A percentile compares a stretch with the other conserved stretches of the same genome.
Evolutionary conservation across 2,329 filamentous ascomycete species (phyloP).

Genomic region (Fusarium falciforme): DNA sequence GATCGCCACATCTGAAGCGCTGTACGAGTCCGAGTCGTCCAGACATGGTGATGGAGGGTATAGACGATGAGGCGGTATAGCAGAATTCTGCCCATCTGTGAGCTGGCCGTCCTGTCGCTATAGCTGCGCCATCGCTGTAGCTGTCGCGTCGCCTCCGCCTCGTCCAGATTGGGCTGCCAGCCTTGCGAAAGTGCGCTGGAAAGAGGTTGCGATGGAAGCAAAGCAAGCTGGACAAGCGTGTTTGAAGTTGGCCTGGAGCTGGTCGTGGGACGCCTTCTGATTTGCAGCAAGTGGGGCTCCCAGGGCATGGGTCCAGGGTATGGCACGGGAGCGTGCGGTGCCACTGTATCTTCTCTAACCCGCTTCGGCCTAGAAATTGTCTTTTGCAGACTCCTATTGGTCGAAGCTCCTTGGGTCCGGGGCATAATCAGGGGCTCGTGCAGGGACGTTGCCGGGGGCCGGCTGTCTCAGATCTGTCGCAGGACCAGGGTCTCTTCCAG

Average conservation of each 20-base stretch:
- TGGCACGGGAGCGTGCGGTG: slow-evolving; percentile 38
- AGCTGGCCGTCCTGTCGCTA: neutral
- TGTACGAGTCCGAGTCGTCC: neutral
- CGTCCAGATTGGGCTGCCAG: slow-evolving; percentile 1
- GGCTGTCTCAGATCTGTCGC: slow-evolving; percentile 59
- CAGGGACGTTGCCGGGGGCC: slow-evolving; percentile 27
- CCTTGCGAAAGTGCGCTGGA: slow-evolving; percentile 16
- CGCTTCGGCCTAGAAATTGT: slow-evolving; percentile 39
- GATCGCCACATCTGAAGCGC: slow-evolving; percentile 1
- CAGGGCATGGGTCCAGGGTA: slow-evolving; percentile 25
- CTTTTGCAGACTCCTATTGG: slow-evolving; percentile 28
- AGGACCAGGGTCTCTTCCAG: slow-evolving; percentile 42
- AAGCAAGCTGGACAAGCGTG: slow-evolving; percentile 32
- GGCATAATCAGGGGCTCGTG: slow-evolving; percentile 27
- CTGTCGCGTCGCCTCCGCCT: slow-evolving; percentile 14
- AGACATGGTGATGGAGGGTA: slow-evolving; percentile 32
- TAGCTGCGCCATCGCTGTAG: neutral
- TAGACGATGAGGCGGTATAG: slow-evolving; percentile 22
- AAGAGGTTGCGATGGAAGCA: slow-evolving; percentile 24
- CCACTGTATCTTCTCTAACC: slow-evolving; percentile 31
- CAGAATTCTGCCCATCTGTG: slow-evolving; percentile 8
- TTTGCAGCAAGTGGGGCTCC: slow-evolving; percentile 31
- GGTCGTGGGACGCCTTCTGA: slow-evolving; percentile 29
- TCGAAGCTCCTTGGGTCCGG: neutral
- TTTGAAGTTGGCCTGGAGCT: slow-evolving; percentile 44